Evolutionary conservation across 2,329 filamentous ascomycete genomes (phyloP).

Genomic region (Coniochaeta pulveracea): DNA sequence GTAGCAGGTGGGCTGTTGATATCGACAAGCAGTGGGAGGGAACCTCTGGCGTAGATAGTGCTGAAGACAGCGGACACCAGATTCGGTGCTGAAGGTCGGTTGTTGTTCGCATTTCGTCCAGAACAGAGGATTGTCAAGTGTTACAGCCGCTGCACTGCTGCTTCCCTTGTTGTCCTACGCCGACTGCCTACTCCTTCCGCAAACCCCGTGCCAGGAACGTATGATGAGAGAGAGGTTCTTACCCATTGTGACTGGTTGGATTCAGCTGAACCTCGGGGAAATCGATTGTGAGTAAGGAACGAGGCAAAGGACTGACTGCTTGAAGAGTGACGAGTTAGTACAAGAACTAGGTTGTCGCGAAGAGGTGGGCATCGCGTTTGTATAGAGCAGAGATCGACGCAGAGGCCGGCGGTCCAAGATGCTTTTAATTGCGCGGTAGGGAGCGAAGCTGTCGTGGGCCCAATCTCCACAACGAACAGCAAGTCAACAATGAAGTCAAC

Average conservation of each 20-base stretch:
- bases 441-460: not conserved
- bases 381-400: not conserved
- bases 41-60: too few species aligned
- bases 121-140: too few species aligned
- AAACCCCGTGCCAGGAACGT: constrained; percentile 1
- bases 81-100: constrained; percentile 20
- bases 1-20: not conserved
- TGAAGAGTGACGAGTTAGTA: not conserved
- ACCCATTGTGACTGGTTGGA: constrained; percentile 29
- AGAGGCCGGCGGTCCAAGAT: not conserved
- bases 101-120: too few species aligned
- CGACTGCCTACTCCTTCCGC: not conserved
- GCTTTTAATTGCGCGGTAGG: not conserved
- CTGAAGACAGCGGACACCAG: constrained; percentile 28
- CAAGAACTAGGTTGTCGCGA: too few species aligned
- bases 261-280: constrained; percentile 1
- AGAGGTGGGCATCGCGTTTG: not conserved
- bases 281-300: constrained; percentile 12
- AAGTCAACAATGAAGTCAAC: not conserved
- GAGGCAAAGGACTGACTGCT: constrained; percentile 2
- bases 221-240: constrained; percentile 24
- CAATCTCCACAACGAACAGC: not conserved
- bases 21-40: constrained; percentile 19
- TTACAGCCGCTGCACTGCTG: constrained; percentile 4
- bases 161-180: constrained; percentile 7